phyloP scores from a whole-genome alignment of 139 green algal species.

The Mychonastes homosphaera region DNA sequence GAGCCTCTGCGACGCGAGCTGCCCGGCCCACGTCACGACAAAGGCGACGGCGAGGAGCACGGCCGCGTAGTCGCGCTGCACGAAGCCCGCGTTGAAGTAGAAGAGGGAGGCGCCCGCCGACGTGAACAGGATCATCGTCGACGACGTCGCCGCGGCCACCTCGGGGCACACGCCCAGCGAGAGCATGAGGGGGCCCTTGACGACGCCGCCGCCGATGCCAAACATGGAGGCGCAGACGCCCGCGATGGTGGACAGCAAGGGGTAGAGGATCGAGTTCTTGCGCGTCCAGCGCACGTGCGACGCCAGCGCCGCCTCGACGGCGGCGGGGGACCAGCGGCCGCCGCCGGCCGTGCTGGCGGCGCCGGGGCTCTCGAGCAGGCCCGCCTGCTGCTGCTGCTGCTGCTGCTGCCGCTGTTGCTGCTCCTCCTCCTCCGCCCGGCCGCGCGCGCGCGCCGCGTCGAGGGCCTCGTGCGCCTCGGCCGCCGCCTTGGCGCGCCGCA shows the following conservation, averaged over 20 bases:
- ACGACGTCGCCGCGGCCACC: conserved; percentile 43
- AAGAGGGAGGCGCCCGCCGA: conserved; percentile 13
- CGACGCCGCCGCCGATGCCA: conserved; percentile 38
- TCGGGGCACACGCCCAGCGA: conserved; percentile 47
- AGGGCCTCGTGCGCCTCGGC: conserved; percentile 8
- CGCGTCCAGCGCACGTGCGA: conserved; percentile 24
- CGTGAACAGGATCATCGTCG: conserved; percentile 45
- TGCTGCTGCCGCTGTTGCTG: neutral
- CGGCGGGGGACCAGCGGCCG: neutral
- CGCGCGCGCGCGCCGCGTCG: conserved; percentile 1
- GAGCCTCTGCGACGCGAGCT: conserved; percentile 12
- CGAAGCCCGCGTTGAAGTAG: conserved; percentile 21
- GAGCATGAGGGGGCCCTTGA: conserved; percentile 49
- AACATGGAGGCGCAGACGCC: conserved; percentile 51
- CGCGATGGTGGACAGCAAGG: conserved; percentile 37
- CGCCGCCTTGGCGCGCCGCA: conserved; percentile 8
- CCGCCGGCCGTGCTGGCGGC: too few relatives aligned
- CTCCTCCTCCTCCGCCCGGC: neutral
- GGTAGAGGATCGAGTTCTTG: conserved; percentile 42
- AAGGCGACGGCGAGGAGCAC: conserved; percentile 18
- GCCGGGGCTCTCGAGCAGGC: too few relatives aligned
- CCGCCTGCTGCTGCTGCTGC: conserved; percentile 11
- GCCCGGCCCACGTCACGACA: conserved; percentile 13
- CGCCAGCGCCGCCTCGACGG: neutral
- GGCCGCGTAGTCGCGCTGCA: conserved; percentile 16